Conservation (phyloP, 2,329 filamentous ascomycete species). For the Pestalotiopsis fici region DNA sequence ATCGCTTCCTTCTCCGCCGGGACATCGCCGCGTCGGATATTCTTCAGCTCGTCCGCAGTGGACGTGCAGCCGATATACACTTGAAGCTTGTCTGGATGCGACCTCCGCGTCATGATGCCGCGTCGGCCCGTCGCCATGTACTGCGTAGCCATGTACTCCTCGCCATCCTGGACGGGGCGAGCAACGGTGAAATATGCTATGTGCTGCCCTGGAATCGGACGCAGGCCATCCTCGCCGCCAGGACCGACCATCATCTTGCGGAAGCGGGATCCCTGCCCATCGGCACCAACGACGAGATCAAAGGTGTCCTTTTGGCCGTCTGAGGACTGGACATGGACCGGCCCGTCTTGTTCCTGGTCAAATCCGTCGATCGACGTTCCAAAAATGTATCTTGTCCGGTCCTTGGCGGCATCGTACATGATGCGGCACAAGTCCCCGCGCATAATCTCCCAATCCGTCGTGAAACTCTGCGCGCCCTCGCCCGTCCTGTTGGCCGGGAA, state of each 20-base stretch:
- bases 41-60: slow-evolving; percentile 1
- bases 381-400: slow-evolving; percentile 33
- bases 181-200: slow-evolving; percentile 41
- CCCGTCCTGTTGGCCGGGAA: slow-evolving; percentile 41
- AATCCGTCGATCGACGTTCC: slow-evolving; percentile 28
- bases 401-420: slow-evolving; percentile 42
- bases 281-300: slow-evolving; percentile 56
- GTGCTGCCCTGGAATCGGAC: slow-evolving; percentile 29
- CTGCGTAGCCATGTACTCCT: slow-evolving; percentile 25
- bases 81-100: slow-evolving; percentile 31
- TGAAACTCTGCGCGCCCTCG: slow-evolving; percentile 43
- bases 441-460: slow-evolving; percentile 62
- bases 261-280: slow-evolving; percentile 52
- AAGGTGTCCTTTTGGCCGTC: slow-evolving; percentile 42
- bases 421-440: slow-evolving; percentile 53
- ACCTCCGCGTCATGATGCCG: slow-evolving; percentile 37
- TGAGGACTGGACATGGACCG: slow-evolving; percentile 39
- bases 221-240: slow-evolving; percentile 26
- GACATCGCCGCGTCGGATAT: slow-evolving; percentile 6
- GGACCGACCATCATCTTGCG: slow-evolving; percentile 36
- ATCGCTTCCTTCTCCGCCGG: slow-evolving; percentile 22
- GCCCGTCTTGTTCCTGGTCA: slow-evolving; percentile 22
- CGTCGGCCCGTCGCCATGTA: slow-evolving; percentile 36
- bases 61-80: slow-evolving; percentile 33
- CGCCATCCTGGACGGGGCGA: slow-evolving; percentile 13